Percentiles rank a stretch among this genome's conserved stretches.
phyloP scores from a whole-genome alignment of 176 grass and related monocot genomes.

The Hyparrhenia diplandra region DNA sequence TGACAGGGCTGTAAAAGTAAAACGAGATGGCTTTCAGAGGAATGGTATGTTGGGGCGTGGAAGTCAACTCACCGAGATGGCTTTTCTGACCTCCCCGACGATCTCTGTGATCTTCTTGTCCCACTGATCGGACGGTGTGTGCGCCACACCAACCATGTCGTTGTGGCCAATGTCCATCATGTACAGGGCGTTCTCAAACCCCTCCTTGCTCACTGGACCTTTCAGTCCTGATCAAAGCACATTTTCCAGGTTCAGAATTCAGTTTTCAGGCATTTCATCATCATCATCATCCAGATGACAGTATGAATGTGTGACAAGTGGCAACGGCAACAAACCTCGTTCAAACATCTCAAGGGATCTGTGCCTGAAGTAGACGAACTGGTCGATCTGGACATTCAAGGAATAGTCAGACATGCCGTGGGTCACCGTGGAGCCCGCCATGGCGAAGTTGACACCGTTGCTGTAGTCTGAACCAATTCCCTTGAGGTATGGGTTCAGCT shows the following conservation, averaged over 20 bases:
- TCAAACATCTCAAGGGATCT: conserved; percentile 65
- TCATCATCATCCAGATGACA: neutral
- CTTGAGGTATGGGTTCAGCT: conserved; percentile 70
- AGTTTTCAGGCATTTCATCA: neutral
- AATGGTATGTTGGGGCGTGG: too few relatives aligned
- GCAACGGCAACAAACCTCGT: conserved; percentile 32
- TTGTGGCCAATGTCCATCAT: conserved; percentile 88
- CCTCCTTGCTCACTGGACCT: conserved; percentile 49
- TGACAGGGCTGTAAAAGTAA: too few relatives aligned
- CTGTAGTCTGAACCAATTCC: conserved; percentile 70
- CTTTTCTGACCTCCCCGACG: conserved; percentile 42
- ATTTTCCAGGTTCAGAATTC: neutral
- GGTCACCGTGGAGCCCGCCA: conserved; percentile 48
- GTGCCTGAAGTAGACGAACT: conserved; percentile 77
- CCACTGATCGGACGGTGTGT: conserved; percentile 36
- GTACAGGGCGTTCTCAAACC: conserved; percentile 67
- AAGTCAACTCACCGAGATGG: conserved; percentile 41
- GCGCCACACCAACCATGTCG: conserved; percentile 43
- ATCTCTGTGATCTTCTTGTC: conserved; percentile 35
- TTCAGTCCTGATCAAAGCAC: conserved; percentile 41
- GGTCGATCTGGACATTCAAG: conserved; percentile 62
- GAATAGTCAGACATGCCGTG: conserved; percentile 50
- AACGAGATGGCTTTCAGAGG: too few relatives aligned
- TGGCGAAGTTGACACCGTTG: conserved; percentile 84
- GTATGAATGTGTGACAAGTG: neutral